A percentile compares a stretch with the other conserved stretches of the same genome.
phyloP scores from a whole-genome alignment of 2,329 filamentous ascomycete genomes.

The Aureobasidium sp. region DNA sequence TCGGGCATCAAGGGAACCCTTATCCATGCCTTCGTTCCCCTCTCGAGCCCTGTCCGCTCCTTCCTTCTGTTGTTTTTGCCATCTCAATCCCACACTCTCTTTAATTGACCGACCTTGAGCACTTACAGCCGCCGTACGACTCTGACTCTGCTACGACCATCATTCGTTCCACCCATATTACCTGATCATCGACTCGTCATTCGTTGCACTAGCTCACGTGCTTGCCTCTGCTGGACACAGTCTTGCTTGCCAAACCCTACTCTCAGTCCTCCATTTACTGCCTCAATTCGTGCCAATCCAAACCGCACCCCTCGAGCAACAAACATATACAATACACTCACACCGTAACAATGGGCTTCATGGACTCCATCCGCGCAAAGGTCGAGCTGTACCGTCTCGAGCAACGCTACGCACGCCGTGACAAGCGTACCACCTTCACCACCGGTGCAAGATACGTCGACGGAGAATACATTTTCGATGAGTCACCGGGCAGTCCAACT shows the following conservation, averaged over 20 bases:
- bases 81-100: background rate
- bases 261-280: background rate
- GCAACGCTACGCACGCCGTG: conserved; percentile 86
- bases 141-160: background rate
- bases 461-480: conserved; percentile 81
- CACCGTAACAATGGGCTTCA: conserved; percentile 52
- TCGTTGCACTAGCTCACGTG: background rate
- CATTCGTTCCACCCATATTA: conserved; percentile 1
- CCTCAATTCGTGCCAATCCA: background rate
- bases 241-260: no score
- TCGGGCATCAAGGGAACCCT: background rate
- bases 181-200: background rate
- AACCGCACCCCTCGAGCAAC: background rate
- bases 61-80: background rate
- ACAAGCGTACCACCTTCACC: conserved; percentile 82
- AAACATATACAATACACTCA: conserved; percentile 3
- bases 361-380: conserved; percentile 71
- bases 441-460: conserved; percentile 89
- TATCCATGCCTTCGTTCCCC: conserved; percentile 2
- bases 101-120: background rate
- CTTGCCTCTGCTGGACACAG: no score
- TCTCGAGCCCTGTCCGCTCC: background rate
- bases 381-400: conserved; percentile 92
- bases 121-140: background rate
- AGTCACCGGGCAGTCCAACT: background rate